phyloP scores from a whole-genome alignment of 192 early-diverging fungal genomes.

The Rhizophagus clarus region DNA sequence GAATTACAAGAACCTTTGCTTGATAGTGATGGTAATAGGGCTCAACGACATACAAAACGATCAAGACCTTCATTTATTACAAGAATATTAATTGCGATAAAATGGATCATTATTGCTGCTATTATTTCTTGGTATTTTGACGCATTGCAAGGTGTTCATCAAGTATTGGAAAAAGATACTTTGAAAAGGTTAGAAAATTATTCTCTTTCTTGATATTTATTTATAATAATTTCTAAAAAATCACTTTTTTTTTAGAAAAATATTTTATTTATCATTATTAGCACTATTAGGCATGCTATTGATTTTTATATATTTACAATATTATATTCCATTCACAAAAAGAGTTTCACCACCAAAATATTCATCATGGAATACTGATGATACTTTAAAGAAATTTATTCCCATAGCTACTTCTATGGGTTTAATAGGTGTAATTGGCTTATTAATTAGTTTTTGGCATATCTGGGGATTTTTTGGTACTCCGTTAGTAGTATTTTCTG shows the following conservation, averaged over 20 bases:
- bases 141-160: not conserved
- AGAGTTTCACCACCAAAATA: not conserved
- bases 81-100: not conserved
- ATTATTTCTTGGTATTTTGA: conserved; percentile 12
- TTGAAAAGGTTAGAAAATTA: not conserved
- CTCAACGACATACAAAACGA: not conserved
- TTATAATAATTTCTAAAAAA: not conserved
- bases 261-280: not conserved
- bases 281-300: not conserved
- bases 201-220: too few relatives aligned
- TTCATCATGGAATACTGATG: not conserved
- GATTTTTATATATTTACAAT: conserved; percentile 2
- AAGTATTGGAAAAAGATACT: not conserved
- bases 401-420: conserved; percentile 1
- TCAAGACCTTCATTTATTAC: not conserved
- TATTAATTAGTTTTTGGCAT: not conserved
- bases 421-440: not conserved
- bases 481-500: not conserved
- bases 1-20: not conserved
- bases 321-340: not conserved
- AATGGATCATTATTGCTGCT: not conserved
- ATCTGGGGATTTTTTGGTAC: conserved; percentile 20
- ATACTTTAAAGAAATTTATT: conserved; percentile 21
- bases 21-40: not conserved
- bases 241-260: not conserved